phyloP scores from a whole-genome alignment of 1,284 basidiomycete species.

The Leccinum olivaceoglutinosum region DNA sequence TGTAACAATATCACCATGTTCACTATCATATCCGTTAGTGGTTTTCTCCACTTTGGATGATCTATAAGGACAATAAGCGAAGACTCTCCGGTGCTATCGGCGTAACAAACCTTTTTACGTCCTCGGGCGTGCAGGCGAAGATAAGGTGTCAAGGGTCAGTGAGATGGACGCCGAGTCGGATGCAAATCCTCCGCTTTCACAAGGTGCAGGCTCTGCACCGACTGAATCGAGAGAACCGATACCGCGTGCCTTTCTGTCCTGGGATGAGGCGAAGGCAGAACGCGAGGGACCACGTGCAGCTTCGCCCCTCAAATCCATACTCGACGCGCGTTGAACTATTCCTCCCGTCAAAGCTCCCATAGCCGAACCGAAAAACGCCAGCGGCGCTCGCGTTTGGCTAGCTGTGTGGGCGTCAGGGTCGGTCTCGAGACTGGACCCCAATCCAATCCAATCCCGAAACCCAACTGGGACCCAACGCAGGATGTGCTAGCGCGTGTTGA shows the following conservation, averaged over 20 bases:
- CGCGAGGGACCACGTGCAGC: no score
- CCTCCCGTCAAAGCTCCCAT: background rate
- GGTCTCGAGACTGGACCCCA: background rate
- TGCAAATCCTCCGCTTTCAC: no score
- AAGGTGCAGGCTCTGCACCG: no score
- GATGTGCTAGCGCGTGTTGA: background rate
- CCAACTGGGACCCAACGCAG: background rate
- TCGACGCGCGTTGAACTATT: background rate
- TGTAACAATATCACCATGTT: background rate
- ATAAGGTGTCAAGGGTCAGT: no score
- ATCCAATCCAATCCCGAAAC: background rate
- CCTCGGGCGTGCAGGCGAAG: background rate
- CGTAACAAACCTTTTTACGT: background rate
- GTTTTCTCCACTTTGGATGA: background rate
- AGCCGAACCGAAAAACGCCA: constrained; percentile 24
- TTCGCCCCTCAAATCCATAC: background rate
- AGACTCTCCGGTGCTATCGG: background rate
- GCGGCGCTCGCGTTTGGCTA: constrained; percentile 12
- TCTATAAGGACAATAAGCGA: background rate
- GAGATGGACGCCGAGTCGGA: no score
- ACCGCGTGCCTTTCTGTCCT: background rate
- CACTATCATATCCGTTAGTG: background rate
- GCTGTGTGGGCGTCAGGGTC: background rate
- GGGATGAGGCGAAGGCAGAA: background rate
- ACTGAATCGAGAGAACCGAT: background rate